Evolutionary conservation across 306 rosid species (phyloP), one percentile per base, ranked within the genome.

Genomic region (Quercus aquifolioides): DNA sequence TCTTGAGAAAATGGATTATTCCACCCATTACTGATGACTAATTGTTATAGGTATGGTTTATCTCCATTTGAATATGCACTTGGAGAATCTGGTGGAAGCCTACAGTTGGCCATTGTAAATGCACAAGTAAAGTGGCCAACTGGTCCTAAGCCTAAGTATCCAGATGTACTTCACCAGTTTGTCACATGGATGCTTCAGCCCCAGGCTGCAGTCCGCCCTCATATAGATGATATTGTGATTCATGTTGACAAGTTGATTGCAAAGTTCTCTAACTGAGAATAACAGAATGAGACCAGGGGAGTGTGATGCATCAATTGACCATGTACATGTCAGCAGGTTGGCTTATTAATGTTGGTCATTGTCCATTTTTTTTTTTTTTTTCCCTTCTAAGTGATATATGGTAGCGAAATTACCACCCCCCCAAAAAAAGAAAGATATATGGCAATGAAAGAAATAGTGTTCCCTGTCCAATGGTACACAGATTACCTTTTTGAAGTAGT

Each of bases 141-240:
- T 43, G 94, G 94, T 74, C 94, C 91, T 33, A 93, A 86, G 80
- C 92, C 94, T 58, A 84, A 93, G 62, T 96, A 93, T 83, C 98
- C 98, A 26, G 99, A 96, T 4, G 98, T 98, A 26, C 92, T 96
- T 77, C 98, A 86, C 83, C 93, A 91, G 89, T 95, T 96, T 21
- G 97, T 96, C 55, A 89, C 94, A 64, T 96, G 99, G 99, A 93
- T 96, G 99, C 98, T 96, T 90, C 99, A 93, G 79, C 94, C 99
- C 21, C 97, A 90, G 80, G 88, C 91, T 60, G 81, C 94, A 20
- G 90, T 96, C 64, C 90, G 99, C 73, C 99, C 99, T 17, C 86
- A 84, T 73, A 96, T 96, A 56, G 92, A 91, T 17, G 99, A 96
- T 79, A 96, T 96, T 80, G 31, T 91, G 28, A 91, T 96, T 78